Conservation (phyloP, 768 basidiomycete species). For the Pulveroboletus sp. region DNA sequence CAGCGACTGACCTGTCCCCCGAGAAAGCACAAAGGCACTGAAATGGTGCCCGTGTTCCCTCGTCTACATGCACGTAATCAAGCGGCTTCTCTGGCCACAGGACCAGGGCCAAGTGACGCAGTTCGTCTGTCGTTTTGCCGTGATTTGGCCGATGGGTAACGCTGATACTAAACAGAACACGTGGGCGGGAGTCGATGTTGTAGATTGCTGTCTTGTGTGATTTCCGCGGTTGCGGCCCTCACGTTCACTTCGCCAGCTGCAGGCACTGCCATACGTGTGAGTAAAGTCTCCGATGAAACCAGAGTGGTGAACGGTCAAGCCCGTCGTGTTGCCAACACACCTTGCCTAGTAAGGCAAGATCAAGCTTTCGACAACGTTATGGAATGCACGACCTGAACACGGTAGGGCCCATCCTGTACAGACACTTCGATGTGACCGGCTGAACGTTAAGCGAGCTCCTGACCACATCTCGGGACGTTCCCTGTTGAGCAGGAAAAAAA, state of each 20-base stretch:
- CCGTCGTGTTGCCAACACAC: too few species aligned
- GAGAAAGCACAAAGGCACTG: conserved; percentile 46
- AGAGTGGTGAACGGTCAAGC: too few species aligned
- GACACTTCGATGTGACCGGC: too few species aligned
- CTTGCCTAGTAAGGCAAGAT: too few species aligned
- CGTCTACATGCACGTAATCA: conserved; percentile 46
- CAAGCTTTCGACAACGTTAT: too few species aligned
- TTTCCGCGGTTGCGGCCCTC: neutral
- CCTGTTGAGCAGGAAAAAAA: too few species aligned
- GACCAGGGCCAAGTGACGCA: conserved; percentile 56
- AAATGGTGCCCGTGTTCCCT: conserved; percentile 48
- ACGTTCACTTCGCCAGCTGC: conserved; percentile 3
- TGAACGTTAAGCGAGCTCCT: too few species aligned
- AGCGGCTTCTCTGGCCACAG: conserved; percentile 52
- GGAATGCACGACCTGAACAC: too few species aligned
- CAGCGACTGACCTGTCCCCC: conserved; percentile 39
- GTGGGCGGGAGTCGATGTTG: neutral
- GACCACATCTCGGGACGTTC: too few species aligned
- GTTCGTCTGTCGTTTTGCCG: conserved; percentile 39
- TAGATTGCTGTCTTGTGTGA: neutral
- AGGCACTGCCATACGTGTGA: conserved; percentile 2
- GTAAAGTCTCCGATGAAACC: neutral
- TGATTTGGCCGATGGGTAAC: conserved; percentile 31
- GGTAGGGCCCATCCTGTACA: too few species aligned
- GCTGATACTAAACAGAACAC: conserved; percentile 5